These are phyloP conservation scores for Hypholoma fasciculare DNA, from an alignment of 768 basidiomycete species.

Conservation along the genomic window DNA sequence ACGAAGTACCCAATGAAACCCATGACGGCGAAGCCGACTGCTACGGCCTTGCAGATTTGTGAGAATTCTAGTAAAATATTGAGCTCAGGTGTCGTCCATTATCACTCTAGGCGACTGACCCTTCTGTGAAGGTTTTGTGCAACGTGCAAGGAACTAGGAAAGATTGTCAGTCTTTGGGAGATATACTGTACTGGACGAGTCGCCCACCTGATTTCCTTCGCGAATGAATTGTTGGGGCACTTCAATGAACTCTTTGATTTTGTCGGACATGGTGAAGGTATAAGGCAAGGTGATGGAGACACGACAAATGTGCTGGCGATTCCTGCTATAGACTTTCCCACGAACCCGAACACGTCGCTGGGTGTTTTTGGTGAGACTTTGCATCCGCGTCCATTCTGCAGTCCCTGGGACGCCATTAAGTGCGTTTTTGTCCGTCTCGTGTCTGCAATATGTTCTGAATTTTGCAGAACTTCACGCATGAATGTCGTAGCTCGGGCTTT, in stretches of 20 bases:
- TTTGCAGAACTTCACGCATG: slow-evolving; percentile 45
- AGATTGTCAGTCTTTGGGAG: slow-evolving; percentile 4
- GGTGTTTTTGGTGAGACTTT: slow-evolving; percentile 13
- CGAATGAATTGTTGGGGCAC: slow-evolving; percentile 89
- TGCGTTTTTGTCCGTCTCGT: slow-evolving; percentile 9
- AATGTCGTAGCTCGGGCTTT: slow-evolving; percentile 58
- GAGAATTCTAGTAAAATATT: slow-evolving; percentile 69
- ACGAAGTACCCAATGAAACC: slow-evolving; percentile 99
- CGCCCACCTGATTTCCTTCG: slow-evolving; percentile 88
- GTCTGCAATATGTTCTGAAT: slow-evolving; percentile 7
- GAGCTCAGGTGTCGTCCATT: background rate
- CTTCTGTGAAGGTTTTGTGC: slow-evolving; percentile 96
- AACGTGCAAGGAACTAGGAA: slow-evolving; percentile 88
- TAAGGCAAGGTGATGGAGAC: slow-evolving; percentile 9
- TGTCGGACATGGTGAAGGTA: slow-evolving; percentile 75
- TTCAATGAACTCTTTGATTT: slow-evolving; percentile 86
- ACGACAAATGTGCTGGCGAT: slow-evolving; percentile 32
- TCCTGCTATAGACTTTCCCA: slow-evolving; percentile 28
- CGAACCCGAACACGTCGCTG: slow-evolving; percentile 32
- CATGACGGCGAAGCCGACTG: slow-evolving; percentile 98
- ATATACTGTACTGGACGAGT: background rate
- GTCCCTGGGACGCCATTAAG: slow-evolving; percentile 5
- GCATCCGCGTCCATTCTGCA: slow-evolving; percentile 9
- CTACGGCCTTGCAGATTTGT: slow-evolving; percentile 95
- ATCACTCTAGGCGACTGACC: slow-evolving; percentile 48